Evolutionary conservation across 345 rosid genomes (phyloP).

Genomic region (Dipteronia dyeriana): DNA sequence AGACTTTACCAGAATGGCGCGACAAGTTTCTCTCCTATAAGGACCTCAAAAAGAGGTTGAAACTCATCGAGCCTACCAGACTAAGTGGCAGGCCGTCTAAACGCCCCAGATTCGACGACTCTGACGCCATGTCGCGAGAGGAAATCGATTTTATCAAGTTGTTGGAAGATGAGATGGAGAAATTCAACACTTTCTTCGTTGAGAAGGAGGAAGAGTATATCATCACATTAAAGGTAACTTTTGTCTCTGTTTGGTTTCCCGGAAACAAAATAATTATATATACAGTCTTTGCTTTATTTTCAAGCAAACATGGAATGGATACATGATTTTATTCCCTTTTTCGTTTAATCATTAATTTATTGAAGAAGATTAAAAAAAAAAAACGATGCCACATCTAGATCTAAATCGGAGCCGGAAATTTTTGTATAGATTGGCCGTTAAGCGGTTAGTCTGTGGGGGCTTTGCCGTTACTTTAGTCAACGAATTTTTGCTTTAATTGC

Average conservation of each 20-base stretch:
- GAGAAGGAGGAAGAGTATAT: slow-evolving; percentile 97
- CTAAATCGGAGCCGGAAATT: neutral
- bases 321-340: neutral
- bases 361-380: neutral
- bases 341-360: neutral
- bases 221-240: slow-evolving; percentile 77
- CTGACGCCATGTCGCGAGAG: slow-evolving; percentile 53
- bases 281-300: neutral
- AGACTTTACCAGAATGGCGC: slow-evolving; percentile 91
- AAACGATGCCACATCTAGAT: neutral
- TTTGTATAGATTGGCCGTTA: neutral
- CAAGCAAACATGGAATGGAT: slow-evolving; percentile 12
- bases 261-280: neutral
- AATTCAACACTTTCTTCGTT: slow-evolving; percentile 84
- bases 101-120: slow-evolving; percentile 46
- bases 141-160: slow-evolving; percentile 67
- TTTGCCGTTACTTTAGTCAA: neutral
- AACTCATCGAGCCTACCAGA: slow-evolving; percentile 57
- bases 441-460: neutral
- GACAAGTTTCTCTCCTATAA: slow-evolving; percentile 96
- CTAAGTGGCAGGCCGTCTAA: slow-evolving; percentile 52
- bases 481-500: neutral
- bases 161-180: slow-evolving; percentile 87
- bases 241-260: slow-evolving; percentile 13
- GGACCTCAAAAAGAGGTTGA: slow-evolving; percentile 84